Base-by-base conservation (phyloP, 106 monocot genomes). In the Dendrobium huoshanense region DNA sequence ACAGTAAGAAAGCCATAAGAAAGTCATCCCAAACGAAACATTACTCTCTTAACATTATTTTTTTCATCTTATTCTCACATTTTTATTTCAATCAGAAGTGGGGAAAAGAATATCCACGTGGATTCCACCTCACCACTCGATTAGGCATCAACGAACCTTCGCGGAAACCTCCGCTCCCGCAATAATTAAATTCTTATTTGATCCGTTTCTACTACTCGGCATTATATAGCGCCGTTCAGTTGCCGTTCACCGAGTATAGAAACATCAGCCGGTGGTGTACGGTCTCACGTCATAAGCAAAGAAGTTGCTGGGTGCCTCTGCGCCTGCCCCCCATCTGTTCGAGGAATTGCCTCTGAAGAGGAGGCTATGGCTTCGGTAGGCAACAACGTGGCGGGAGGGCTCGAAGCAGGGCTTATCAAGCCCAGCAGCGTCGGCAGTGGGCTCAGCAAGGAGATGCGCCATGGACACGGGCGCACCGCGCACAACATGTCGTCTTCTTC, bases 401-500 rank as follows among this genome's bases (percentile, higher is more conserved):
- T 67, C 6, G 59, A 61, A 16, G 65, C 67, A 24, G 67, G 67
- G 24, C 79, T 43, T 9, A 43, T 43, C 67, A 44, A 64, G 24
- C 79, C 61, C 31, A 43, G 75, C 41, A 68, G 40, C 79, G 59
- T 49, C 22, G 55, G 75, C 16, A 49, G 75, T 0, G 75, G 80
- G 0, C 41, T 77, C 17, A 78, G 22, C 79, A 87, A 78, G 81
- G 86, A 88, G 84, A 67, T 80, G 68, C 83, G 82, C 22, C 81
- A 84, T 73, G 79, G 68, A 17, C 88, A 79, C 72, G 75, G 73
- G 7, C 80, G 90, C 82, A 92, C 92, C 10, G 86, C 92, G 0
- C 91, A 88, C 84, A 92, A 83, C 88, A 87, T 90, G 87, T 92
- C 95, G 33, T 87, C 92, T 0, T 86, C 88, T 4, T 91, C 89